Conservation (phyloP, 2,329 filamentous ascomycete genomes). For the Xylariaceae sp. region DNA sequence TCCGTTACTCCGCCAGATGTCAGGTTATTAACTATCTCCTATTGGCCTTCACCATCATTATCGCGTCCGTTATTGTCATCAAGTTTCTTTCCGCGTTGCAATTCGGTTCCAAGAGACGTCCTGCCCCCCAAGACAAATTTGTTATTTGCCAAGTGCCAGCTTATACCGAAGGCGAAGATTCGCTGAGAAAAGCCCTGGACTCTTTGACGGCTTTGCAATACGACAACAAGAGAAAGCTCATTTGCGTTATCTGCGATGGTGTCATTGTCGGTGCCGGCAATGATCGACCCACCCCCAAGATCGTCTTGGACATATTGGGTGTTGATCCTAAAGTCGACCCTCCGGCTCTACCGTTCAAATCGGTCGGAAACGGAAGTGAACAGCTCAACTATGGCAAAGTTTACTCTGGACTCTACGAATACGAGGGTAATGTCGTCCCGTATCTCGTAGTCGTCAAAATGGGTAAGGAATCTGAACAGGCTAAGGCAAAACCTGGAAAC, state of each 20-base stretch:
- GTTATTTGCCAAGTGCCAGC: conserved; percentile 97
- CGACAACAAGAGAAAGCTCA: conserved; percentile 96
- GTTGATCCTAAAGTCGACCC: conserved; percentile 97
- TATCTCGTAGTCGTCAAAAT: conserved; percentile 96
- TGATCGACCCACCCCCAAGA: conserved; percentile 93
- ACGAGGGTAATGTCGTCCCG: conserved; percentile 93
- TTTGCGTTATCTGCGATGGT: conserved; percentile 94
- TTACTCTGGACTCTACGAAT: conserved; percentile 96
- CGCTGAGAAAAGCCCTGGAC: conserved; percentile 85
- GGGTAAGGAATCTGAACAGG: conserved; percentile 92
- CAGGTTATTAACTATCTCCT: conserved; percentile 89
- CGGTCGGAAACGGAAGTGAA: conserved; percentile 80
- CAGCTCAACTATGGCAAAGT: conserved; percentile 99
- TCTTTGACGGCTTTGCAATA: conserved; percentile 93
- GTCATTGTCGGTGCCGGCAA: conserved; percentile 96
- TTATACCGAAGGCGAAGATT: conserved; percentile 97
- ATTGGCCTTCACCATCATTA: conserved; percentile 77
- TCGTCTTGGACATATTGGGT: conserved; percentile 93
- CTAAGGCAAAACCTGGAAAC: conserved; percentile 89
- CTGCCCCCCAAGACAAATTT: conserved; percentile 92
- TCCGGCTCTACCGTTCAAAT: conserved; percentile 89
- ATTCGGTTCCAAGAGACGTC: conserved; percentile 85
- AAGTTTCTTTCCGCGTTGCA: conserved; percentile 94
- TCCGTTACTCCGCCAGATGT: conserved; percentile 71
- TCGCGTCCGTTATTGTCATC: conserved; percentile 73